Evolutionary conservation across 148 eudicot genomes (phyloP), one percentile per base, ranked within the genome.

Genomic region (Rhododendron williamsianum): DNA sequence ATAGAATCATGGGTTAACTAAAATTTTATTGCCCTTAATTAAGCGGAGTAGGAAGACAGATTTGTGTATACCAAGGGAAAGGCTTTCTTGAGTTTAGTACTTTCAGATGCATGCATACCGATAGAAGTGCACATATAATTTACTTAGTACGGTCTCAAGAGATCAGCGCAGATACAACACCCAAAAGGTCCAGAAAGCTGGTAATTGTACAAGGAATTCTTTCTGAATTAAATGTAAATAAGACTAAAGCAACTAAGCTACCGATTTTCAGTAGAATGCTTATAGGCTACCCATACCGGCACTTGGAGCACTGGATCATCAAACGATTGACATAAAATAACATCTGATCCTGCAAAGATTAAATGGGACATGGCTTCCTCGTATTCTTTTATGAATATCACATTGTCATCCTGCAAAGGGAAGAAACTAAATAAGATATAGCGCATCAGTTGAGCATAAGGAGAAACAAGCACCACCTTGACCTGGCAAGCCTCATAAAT

Each of bases 271-370:
- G 16, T 9, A 71, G 43, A 46, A 71, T 71, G n/a, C 74, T 36
- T 35, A 9, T 84, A 35, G 30, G n/a, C 30, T 19, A 45, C 54
- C 82, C 93, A 49, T 92, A 93, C 95, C 67, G 93, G 93, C 74
- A 93, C 74, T 85, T 91, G 95, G 54, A 90, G 92, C 83, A 92
- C 84, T 18, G 92, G 89, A 87, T 93, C 93, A 65, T 92, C 91
- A 84, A 89, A 91, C 49, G 93, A 86, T 65, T 90, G 89, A 89
- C 95, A 92, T 81, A 93, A 76, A 46, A 93, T 90, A 38, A 93
- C 88, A 86, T 93, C 95, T 67, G 87, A 92, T 86, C 94, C 95
- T 35, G 93, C 92, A 85, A 93, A 49, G 80, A 93, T 76, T 84
- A 93, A 82, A 88, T 91, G 95, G 12, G 87, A 84, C 60, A 91